Evolutionary conservation across 495 filamentous ascomycete species (phyloP).

Genomic region (Neurospora intermedia): DNA sequence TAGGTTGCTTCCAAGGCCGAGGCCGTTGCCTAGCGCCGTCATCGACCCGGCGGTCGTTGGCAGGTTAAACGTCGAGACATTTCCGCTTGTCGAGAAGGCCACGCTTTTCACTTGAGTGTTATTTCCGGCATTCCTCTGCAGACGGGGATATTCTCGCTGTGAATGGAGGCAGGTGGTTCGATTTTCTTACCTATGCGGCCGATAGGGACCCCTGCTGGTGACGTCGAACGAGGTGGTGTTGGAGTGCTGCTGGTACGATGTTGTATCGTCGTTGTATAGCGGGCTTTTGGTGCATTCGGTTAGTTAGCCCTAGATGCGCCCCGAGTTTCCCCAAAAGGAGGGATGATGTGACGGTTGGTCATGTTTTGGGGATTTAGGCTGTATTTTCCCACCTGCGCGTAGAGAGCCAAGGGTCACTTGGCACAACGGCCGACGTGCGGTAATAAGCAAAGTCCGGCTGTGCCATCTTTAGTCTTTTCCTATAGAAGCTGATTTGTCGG

Average conservation of each 20-base stretch:
- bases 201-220: constrained; percentile 27
- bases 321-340: constrained; percentile 5
- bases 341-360: neutral
- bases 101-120: constrained; percentile 31
- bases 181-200: constrained; percentile 36
- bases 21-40: constrained; percentile 5
- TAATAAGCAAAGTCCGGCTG: constrained; percentile 35
- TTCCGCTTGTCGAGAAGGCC: constrained; percentile 24
- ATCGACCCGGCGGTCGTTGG: constrained; percentile 9
- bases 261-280: constrained; percentile 26
- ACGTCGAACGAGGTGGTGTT: constrained; percentile 15
- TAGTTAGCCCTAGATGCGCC: constrained; percentile 19
- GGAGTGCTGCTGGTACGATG: constrained; percentile 10
- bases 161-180: constrained; percentile 1
- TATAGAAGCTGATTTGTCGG: neutral
- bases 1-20: neutral
- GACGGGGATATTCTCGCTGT: constrained; percentile 6
- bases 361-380: neutral
- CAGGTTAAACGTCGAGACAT: constrained; percentile 27
- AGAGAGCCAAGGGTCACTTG: constrained; percentile 35
- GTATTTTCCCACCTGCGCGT: constrained; percentile 37
- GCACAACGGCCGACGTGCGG: constrained; percentile 25
- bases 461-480: constrained; percentile 21
- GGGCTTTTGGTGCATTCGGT: constrained; percentile 20
- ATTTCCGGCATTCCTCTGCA: constrained; percentile 27